A percentile compares a stretch with the other conserved stretches of the same genome.
Evolutionary conservation across 169 alveolate genomes (phyloP).

Genomic region (Plasmodium billcollinsi): DNA sequence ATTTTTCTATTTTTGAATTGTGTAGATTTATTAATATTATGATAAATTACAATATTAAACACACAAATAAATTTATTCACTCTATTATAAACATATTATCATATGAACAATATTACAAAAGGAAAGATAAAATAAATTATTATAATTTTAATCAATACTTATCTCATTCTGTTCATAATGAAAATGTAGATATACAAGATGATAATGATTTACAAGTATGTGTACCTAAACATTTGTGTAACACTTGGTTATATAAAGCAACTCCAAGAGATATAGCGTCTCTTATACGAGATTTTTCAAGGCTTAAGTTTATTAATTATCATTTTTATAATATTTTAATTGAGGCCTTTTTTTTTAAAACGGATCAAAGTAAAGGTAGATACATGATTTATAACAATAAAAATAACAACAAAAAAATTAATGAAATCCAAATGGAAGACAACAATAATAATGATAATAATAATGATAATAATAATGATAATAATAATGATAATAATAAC

Average conservation of each 20-base stretch:
- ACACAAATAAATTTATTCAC: neutral
- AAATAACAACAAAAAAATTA: too few relatives aligned
- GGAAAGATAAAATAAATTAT: neutral
- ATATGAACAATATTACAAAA: conserved; percentile 17
- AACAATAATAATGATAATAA: too few relatives aligned
- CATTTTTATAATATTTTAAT: conserved; percentile 25
- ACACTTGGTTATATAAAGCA: conserved; percentile 25
- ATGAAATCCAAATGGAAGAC: too few relatives aligned
- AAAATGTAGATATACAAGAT: neutral
- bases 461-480: too few relatives aligned
- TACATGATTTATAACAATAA: neutral
- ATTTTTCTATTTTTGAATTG: conserved; percentile 43
- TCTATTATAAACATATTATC: conserved; percentile 3
- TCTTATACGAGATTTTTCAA: conserved; percentile 48
- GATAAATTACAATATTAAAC: conserved; percentile 16
- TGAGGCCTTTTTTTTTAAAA: conserved; percentile 34
- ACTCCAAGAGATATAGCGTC: conserved; percentile 45
- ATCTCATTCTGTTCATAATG: neutral
- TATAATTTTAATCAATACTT: neutral
- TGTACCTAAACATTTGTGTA: conserved; percentile 6
- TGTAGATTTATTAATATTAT: conserved; percentile 42
- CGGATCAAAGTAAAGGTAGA: neutral
- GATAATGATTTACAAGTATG: too few relatives aligned
- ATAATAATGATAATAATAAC: too few relatives aligned
- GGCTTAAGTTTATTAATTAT: conserved; percentile 18